Evolutionary conservation across 208 protist genomes (phyloP).

Genomic region (Dictyostelium gargantuum): DNA sequence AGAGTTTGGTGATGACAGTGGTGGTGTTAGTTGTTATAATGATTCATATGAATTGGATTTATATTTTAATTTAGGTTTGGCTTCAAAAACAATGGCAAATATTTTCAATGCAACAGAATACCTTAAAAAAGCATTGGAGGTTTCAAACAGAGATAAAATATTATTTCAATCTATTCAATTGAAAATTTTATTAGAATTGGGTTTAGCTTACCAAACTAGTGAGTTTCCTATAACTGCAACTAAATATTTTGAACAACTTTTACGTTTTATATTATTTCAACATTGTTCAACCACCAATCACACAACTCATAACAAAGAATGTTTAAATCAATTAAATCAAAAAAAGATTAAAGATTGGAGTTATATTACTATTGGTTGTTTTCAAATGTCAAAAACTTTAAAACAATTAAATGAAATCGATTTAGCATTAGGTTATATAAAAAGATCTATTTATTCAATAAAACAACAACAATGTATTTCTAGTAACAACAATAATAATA

Average conservation of each 20-base stretch:
- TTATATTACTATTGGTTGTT: neutral
- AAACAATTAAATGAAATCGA: constrained; percentile 41
- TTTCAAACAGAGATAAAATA: neutral
- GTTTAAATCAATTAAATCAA: neutral
- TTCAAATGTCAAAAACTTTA: constrained; percentile 42
- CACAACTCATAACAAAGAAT: neutral
- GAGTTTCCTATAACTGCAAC: constrained; percentile 16
- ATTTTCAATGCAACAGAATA: constrained; percentile 57
- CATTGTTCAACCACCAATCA: neutral
- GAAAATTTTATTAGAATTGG: constrained; percentile 12
- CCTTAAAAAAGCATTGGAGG: constrained; percentile 31
- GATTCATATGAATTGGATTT: constrained; percentile 12
- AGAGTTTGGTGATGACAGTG: neutral
- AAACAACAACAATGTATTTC: neutral
- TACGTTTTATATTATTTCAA: neutral
- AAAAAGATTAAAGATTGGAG: constrained; percentile 2
- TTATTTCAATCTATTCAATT: neutral
- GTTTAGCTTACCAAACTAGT: neutral
- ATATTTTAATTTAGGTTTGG: constrained; percentile 13
- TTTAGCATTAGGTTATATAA: neutral
- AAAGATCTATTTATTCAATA: neutral
- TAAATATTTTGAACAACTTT: constrained; percentile 6
- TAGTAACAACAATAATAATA: neutral
- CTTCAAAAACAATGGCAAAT: constrained; percentile 42
- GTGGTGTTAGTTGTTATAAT: neutral